Evolutionary conservation across 768 basidiomycete genomes (phyloP).

Genomic region (Cystoderma amianthinum): DNA sequence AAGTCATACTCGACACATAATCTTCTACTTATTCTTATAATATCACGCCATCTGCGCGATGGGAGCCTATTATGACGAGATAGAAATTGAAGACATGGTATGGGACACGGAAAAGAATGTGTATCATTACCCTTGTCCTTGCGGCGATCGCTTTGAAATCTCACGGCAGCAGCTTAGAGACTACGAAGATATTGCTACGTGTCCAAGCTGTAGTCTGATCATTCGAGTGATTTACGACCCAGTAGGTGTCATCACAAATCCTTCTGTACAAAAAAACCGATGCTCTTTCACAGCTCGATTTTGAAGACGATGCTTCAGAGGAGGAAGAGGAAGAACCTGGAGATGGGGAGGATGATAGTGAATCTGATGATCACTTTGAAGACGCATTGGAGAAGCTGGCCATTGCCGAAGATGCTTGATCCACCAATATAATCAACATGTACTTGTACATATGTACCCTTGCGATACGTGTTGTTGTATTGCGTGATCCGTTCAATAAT

Average conservation of each 20-base stretch:
- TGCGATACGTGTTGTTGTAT: neutral
- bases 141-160: slow-evolving; percentile 97
- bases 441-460: neutral
- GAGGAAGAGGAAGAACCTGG: slow-evolving; percentile 33
- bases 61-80: slow-evolving; percentile 92
- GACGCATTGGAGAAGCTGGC: slow-evolving; percentile 64
- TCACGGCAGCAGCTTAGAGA: slow-evolving; percentile 75
- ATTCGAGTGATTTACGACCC: slow-evolving; percentile 94
- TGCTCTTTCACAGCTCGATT: slow-evolving; percentile 58
- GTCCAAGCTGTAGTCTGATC: slow-evolving; percentile 92
- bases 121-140: slow-evolving; percentile 96
- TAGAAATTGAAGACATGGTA: slow-evolving; percentile 94
- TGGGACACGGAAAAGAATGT: slow-evolving; percentile 82
- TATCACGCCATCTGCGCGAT: too few species aligned
- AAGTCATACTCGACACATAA: too few species aligned
- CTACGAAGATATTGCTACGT: slow-evolving; percentile 92
- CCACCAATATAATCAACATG: neutral
- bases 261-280: slow-evolving; percentile 7
- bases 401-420: slow-evolving; percentile 30
- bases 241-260: slow-evolving; percentile 47
- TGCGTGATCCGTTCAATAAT: neutral
- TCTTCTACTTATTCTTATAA: too few species aligned
- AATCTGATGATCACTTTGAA: slow-evolving; percentile 45
- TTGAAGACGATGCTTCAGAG: slow-evolving; percentile 64
- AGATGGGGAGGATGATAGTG: slow-evolving; percentile 26